phyloP scores from a whole-genome alignment of 257 asterid genomes.

The Solanum acaule region DNA sequence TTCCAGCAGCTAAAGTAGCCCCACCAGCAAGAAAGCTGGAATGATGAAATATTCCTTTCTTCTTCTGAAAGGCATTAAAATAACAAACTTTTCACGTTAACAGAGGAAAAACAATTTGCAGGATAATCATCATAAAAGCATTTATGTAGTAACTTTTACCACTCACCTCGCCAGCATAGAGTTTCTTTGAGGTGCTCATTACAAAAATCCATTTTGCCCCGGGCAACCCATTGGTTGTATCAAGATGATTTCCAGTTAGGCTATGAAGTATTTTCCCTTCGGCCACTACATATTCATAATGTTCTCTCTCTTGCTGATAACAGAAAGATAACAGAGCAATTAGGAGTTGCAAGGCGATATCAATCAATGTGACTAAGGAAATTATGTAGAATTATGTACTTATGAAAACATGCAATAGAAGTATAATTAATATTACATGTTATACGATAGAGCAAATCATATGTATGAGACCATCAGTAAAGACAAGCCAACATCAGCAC shows the following conservation, averaged over 20 bases:
- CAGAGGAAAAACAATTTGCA: background rate
- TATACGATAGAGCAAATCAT: background rate
- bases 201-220: constrained; percentile 88
- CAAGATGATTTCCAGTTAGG: constrained; percentile 45
- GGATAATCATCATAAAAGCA: constrained; percentile 2
- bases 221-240: constrained; percentile 35
- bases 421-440: background rate
- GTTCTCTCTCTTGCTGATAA: constrained; percentile 75
- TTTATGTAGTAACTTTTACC: background rate
- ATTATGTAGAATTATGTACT: background rate
- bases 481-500: background rate
- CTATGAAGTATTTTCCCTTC: constrained; percentile 56
- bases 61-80: constrained; percentile 46
- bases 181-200: constrained; percentile 81
- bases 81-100: background rate
- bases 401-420: background rate
- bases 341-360: background rate
- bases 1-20: constrained; percentile 90
- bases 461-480: background rate
- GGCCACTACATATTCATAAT: constrained; percentile 48
- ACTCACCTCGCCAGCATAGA: constrained; percentile 73
- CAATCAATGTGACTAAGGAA: background rate
- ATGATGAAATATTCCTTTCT: constrained; percentile 88
- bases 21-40: constrained; percentile 99
- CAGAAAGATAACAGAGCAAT: background rate